These are phyloP conservation scores for Aspergillus incahuasiensis DNA, from an alignment of 495 filamentous ascomycete genomes.

Conservation along the genomic window DNA sequence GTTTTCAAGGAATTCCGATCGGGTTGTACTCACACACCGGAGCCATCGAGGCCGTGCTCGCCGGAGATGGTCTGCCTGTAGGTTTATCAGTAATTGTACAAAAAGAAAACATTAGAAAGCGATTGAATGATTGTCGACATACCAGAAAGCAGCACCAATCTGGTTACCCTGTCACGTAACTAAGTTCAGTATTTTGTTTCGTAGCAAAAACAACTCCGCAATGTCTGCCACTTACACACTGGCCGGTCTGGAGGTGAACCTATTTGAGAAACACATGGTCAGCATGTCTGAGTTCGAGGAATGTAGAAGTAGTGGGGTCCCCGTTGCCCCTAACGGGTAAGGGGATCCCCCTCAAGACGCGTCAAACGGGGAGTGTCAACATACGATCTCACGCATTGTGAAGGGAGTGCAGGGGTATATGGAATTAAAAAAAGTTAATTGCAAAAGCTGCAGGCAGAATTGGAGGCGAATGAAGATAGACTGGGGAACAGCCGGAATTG, in stretches of 20 bases:
- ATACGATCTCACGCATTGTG: slow-evolving; percentile 95
- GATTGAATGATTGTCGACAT: slow-evolving; percentile 30
- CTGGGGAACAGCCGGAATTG: slow-evolving; percentile 19
- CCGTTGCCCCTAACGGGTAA: slow-evolving; percentile 31
- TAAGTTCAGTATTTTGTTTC: slow-evolving; percentile 25
- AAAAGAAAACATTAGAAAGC: slow-evolving; percentile 7
- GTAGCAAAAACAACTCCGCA: slow-evolving; percentile 7
- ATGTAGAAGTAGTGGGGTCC: slow-evolving; percentile 40
- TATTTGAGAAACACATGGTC: slow-evolving; percentile 43
- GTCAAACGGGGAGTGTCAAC: slow-evolving; percentile 42
- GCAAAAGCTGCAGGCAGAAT: slow-evolving; percentile 10
- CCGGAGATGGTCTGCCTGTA: slow-evolving; percentile 91
- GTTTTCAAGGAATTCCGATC: not conserved
- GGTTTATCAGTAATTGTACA: slow-evolving; percentile 24
- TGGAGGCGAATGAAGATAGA: slow-evolving; percentile 22
- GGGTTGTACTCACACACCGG: slow-evolving; percentile 68
- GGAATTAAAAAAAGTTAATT: slow-evolving; percentile 16
- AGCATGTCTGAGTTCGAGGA: slow-evolving; percentile 27
- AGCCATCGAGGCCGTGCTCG: slow-evolving; percentile 97
- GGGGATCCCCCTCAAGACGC: slow-evolving; percentile 33
- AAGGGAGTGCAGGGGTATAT: slow-evolving; percentile 40
- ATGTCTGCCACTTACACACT: slow-evolving; percentile 68
- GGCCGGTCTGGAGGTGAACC: slow-evolving; percentile 98
- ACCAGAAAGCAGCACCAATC: slow-evolving; percentile 99
- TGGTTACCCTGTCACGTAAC: slow-evolving; percentile 79